Conservation (phyloP, 129 eudicot genomes). For the Flaveria brownii region DNA sequence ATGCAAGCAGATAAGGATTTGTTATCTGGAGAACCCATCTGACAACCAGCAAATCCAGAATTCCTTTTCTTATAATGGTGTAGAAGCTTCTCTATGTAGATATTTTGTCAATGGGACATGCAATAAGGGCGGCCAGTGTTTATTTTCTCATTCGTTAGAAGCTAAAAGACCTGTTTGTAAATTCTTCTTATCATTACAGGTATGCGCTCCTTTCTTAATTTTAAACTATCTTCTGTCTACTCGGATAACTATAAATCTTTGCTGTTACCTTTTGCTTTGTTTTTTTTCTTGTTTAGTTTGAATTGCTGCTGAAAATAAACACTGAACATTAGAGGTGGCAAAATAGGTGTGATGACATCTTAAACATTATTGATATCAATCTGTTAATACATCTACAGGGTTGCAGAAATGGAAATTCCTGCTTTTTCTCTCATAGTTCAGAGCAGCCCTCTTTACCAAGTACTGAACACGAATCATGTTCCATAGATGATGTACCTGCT, state of each 20-base stretch:
- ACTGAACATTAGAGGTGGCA: slow-evolving; percentile 1
- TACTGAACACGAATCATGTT: slow-evolving; percentile 38
- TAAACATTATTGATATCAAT: neutral
- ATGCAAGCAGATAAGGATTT: slow-evolving; percentile 57
- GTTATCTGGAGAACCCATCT: slow-evolving; percentile 42
- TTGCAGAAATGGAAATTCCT: slow-evolving; percentile 72
- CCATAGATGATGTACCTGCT: slow-evolving; percentile 48
- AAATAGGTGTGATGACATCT: neutral
- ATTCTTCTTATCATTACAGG: slow-evolving; percentile 76
- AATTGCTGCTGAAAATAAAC: slow-evolving; percentile 14
- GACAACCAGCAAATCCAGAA: slow-evolving; percentile 29
- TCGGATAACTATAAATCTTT: neutral
- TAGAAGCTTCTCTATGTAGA: slow-evolving; percentile 58
- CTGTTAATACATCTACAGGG: slow-evolving; percentile 59
- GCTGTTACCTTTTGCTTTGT: neutral
- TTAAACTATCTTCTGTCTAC: neutral
- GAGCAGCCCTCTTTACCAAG: slow-evolving; percentile 33
- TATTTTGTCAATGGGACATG: slow-evolving; percentile 69
- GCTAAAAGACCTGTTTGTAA: slow-evolving; percentile 70
- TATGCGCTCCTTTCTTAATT: slow-evolving; percentile 26
- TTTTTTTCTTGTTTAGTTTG: neutral
- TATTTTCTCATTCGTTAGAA: slow-evolving; percentile 65
- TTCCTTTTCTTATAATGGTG: slow-evolving; percentile 12
- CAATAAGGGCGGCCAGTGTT: slow-evolving; percentile 69
- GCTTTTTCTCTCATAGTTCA: slow-evolving; percentile 71